Percentiles rank a stretch among this genome's conserved stretches.
phyloP scores from a whole-genome alignment of 129 eudicot species.

The Chrysanthemum lavandulifolium region DNA sequence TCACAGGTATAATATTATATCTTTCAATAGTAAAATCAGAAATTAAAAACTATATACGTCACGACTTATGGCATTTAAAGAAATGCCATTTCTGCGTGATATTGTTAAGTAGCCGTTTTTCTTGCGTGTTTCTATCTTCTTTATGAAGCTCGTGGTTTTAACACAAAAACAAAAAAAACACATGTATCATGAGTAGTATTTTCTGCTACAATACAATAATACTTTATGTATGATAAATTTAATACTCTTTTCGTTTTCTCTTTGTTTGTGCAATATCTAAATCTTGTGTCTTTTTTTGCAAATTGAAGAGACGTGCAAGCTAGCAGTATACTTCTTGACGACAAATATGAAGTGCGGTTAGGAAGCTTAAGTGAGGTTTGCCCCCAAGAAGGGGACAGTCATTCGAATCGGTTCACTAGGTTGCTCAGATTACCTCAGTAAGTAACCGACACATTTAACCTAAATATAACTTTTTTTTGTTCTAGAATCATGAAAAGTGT shows the following conservation, averaged over 20 bases:
- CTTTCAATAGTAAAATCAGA: neutral
- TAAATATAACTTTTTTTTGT: neutral
- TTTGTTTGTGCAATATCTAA: neutral
- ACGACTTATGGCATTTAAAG: neutral
- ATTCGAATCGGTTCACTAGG: conserved; percentile 76
- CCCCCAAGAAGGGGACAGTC: conserved; percentile 81
- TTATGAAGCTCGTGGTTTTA: too few relatives aligned
- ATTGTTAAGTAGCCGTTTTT: neutral
- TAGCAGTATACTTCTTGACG: conserved; percentile 97
- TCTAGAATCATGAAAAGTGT: conserved; percentile 16
- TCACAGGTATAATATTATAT: conserved; percentile 61
- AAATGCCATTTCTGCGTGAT: neutral
- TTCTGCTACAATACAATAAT: conserved; percentile 13
- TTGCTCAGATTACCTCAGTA: conserved; percentile 90
- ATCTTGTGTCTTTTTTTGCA: conserved; percentile 12
- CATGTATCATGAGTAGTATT: neutral
- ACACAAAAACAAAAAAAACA: neutral
- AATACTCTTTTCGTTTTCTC: neutral
- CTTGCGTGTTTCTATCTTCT: neutral
- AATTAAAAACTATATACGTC: neutral
- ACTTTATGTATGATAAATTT: neutral
- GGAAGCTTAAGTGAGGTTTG: conserved; percentile 92
- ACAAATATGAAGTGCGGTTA: conserved; percentile 92
- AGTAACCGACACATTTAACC: conserved; percentile 32
- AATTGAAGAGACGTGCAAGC: conserved; percentile 92